Evolutionary conservation across 257 asterid genomes (phyloP).

Genomic region (Lantana camara): DNA sequence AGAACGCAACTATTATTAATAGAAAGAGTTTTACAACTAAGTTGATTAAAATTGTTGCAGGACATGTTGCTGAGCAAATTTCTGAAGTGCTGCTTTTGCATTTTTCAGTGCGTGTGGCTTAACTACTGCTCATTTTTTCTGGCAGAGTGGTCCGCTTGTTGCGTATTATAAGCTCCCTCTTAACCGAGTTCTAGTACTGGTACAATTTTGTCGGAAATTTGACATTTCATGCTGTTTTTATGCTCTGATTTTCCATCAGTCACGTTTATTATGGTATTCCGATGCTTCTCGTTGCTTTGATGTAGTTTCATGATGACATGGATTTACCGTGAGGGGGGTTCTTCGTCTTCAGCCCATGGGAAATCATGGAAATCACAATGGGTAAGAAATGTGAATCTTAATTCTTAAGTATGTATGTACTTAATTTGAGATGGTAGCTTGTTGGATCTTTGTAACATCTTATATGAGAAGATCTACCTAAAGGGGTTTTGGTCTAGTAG

Average conservation of each 20-base stretch:
- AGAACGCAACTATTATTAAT: too few species aligned
- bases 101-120: conserved; percentile 16
- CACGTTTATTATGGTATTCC: conserved; percentile 44
- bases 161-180: conserved; percentile 97
- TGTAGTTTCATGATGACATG: conserved; percentile 94
- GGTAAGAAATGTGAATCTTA: conserved; percentile 50
- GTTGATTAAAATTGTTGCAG: conserved; percentile 18
- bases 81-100: conserved; percentile 42
- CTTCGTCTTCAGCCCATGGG: conserved; percentile 86
- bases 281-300: conserved; percentile 8
- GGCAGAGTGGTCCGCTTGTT: conserved; percentile 92
- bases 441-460: background rate
- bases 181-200: conserved; percentile 80
- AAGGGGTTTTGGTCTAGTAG: too few species aligned
- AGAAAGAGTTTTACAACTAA: too few species aligned
- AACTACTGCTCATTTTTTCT: conserved; percentile 20
- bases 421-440: background rate
- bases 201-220: conserved; percentile 27
- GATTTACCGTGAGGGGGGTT: conserved; percentile 94
- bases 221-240: conserved; percentile 14
- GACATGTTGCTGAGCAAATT: conserved; percentile 47
- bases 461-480: background rate
- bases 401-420: conserved; percentile 29
- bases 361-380: conserved; percentile 83
- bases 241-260: conserved; percentile 22